A percentile compares a stretch with the other conserved stretches of the same genome.
phyloP scores from a whole-genome alignment of 768 basidiomycete genomes.

The Termitomyces sp. region DNA sequence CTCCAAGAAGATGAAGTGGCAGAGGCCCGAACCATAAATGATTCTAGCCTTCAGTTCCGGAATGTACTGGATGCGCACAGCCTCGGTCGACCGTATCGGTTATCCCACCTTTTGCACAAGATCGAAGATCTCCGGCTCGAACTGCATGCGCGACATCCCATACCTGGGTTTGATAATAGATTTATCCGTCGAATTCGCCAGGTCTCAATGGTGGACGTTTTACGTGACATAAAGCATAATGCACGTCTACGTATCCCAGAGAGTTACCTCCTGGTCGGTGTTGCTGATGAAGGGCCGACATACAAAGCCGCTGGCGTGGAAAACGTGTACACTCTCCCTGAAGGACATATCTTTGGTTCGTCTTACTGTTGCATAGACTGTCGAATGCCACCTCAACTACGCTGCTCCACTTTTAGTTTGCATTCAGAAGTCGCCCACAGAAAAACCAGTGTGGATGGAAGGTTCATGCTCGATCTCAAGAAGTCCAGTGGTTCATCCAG shows the following conservation, averaged over 20 bases:
- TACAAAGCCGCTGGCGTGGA: constrained; percentile 48
- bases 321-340: constrained; percentile 53
- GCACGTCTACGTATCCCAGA: constrained; percentile 73
- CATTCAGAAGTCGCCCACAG: constrained; percentile 49
- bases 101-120: constrained; percentile 51
- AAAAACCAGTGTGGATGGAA: constrained; percentile 52
- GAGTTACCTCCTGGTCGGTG: constrained; percentile 71
- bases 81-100: constrained; percentile 43
- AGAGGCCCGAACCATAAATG: constrained; percentile 56
- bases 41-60: constrained; percentile 49
- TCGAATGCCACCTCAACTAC: not conserved
- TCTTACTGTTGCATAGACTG: not conserved
- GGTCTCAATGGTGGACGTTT: constrained; percentile 59
- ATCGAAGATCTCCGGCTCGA: constrained; percentile 50
- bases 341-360: constrained; percentile 69
- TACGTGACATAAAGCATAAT: constrained; percentile 73
- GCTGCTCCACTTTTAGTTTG: constrained; percentile 42
- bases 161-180: constrained; percentile 44
- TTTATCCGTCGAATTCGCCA: constrained; percentile 61
- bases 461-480: constrained; percentile 66
- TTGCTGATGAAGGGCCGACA: constrained; percentile 79
- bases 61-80: constrained; percentile 47
- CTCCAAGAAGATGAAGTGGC: constrained; percentile 63
- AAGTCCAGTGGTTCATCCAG: constrained; percentile 75
- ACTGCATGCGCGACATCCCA: constrained; percentile 34